Conservation (phyloP, 768 basidiomycete species). For the Lepiota brunneoincarnata region DNA sequence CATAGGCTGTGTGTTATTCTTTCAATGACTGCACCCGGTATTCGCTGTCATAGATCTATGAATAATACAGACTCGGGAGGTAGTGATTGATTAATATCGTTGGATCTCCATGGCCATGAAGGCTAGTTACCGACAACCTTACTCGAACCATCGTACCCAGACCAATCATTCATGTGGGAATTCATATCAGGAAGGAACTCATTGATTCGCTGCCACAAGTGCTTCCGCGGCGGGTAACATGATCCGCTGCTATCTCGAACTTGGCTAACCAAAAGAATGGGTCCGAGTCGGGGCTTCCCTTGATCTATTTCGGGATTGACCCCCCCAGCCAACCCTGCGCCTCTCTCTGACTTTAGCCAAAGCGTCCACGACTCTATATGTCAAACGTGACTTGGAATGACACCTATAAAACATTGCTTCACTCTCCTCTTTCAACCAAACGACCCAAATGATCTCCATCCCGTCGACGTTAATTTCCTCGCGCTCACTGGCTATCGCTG, state of each 20-base stretch:
- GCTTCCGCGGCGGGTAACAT: background rate
- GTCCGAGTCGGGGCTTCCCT: slow-evolving; percentile 3
- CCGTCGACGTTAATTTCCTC: background rate
- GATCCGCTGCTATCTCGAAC: background rate
- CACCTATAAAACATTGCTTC: background rate
- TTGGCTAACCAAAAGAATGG: background rate
- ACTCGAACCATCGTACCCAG: background rate
- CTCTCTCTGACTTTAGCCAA: background rate
- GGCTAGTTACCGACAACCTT: background rate
- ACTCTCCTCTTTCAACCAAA: too few species aligned
- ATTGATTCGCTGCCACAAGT: too few species aligned
- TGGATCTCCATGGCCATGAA: too few species aligned
- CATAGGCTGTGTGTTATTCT: too few species aligned
- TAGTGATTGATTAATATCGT: too few species aligned
- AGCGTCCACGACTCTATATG: background rate
- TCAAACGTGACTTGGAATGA: background rate
- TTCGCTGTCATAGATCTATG: too few species aligned
- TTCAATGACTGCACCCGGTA: too few species aligned
- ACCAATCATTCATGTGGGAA: too few species aligned
- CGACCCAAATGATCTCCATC: background rate
- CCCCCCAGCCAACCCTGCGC: background rate
- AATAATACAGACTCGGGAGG: too few species aligned
- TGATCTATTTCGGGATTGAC: background rate
- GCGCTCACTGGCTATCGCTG: background rate
- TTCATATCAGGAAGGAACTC: too few species aligned